Evolutionary conservation across 2,329 filamentous ascomycete genomes (phyloP), one percentile per base, ranked within the genome.

Genomic region (Talaromyces verruculosus): DNA sequence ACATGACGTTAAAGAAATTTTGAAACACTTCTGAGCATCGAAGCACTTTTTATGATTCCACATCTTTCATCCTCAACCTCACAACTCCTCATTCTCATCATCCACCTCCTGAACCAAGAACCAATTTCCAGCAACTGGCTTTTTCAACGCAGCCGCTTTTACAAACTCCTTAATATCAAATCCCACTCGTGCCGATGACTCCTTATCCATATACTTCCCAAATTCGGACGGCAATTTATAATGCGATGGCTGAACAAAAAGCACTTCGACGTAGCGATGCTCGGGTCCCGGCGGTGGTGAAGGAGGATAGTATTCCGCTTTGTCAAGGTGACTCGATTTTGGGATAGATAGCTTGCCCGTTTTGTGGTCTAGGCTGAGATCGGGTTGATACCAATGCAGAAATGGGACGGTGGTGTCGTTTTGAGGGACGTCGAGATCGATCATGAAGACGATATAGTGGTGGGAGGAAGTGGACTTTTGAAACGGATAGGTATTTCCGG

Each of bases 371-470:
- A 62, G 41, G 15, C 17, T 28, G 22, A 63, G 49, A 17, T 59
- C 60, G 1, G 64, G 51, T 22, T 66, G 64, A 57, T 63, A 66
- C 64, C 64, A 66, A 35, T 66, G 64, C 3, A 66, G 25, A 25
- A 66, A 62, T 19, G 64, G 64, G 30, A 66, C 37, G 2, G 11
- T 63, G 15, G 59, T 66, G 17, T 59, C 41, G 19, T 66, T 66
- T 19, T 37, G 39, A n/a, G 64, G 64, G 17, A 63, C 64, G 7
- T 66, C 64, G 1, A 66, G 60, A 35, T 66, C 64, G 22, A 66
- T 59, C 64, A 66, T 66, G 30, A 66, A 58, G 30, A 59, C 41
- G 1, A 66, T 62, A 33, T 66, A 66, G 15, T 53, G 64, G 5
- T 25, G 41, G 13, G 60, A 25, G 13, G 35, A 49, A 37, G 15